A percentile compares a stretch with the other conserved stretches of the same genome.
Conservation (phyloP, 1,139 yeast species). For the Kluyveromyces marxianus region DNA sequence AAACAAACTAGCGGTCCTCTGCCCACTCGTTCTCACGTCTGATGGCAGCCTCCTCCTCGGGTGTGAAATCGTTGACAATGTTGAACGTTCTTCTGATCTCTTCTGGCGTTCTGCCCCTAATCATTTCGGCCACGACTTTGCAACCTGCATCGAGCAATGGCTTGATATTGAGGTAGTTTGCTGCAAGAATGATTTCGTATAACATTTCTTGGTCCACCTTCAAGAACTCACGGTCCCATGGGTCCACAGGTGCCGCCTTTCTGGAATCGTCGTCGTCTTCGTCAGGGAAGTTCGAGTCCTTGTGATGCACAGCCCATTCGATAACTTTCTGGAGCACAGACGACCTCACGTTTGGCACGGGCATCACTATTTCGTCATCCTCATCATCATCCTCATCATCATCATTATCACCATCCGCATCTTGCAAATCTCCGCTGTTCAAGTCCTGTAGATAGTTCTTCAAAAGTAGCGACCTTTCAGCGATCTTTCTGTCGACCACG, state of each 20-base stretch:
- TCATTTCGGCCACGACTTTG: slow-evolving; percentile 97
- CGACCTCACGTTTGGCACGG: slow-evolving; percentile 84
- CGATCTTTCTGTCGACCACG: slow-evolving; percentile 73
- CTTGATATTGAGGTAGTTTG: slow-evolving; percentile 88
- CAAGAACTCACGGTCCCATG: slow-evolving; percentile 94
- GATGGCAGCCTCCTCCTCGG: slow-evolving; percentile 97
- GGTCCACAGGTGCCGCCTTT: slow-evolving; percentile 78
- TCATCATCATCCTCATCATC: slow-evolving; percentile 43
- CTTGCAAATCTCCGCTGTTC: slow-evolving; percentile 52
- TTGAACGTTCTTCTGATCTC: slow-evolving; percentile 95
- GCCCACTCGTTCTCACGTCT: slow-evolving; percentile 99
- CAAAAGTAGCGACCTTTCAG: slow-evolving; percentile 81
- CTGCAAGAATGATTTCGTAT: slow-evolving; percentile 91
- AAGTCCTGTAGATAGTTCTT: slow-evolving; percentile 86
- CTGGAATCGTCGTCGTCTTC: slow-evolving; percentile 78
- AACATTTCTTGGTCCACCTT: slow-evolving; percentile 98
- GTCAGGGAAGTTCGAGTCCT: slow-evolving; percentile 70
- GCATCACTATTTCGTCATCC: slow-evolving; percentile 67
- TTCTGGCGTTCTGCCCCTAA: slow-evolving; percentile 90
- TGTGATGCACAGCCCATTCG: slow-evolving; percentile 97
- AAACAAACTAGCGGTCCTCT: slow-evolving; percentile 65
- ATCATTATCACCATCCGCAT: slow-evolving; percentile 36
- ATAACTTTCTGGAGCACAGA: slow-evolving; percentile 84
- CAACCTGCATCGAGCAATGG: slow-evolving; percentile 94
- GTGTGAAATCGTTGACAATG: slow-evolving; percentile 92